Evolutionary conservation across 257 asterid genomes (phyloP), one percentile per base, ranked within the genome.

Genomic region (Verbascum thapsus): DNA sequence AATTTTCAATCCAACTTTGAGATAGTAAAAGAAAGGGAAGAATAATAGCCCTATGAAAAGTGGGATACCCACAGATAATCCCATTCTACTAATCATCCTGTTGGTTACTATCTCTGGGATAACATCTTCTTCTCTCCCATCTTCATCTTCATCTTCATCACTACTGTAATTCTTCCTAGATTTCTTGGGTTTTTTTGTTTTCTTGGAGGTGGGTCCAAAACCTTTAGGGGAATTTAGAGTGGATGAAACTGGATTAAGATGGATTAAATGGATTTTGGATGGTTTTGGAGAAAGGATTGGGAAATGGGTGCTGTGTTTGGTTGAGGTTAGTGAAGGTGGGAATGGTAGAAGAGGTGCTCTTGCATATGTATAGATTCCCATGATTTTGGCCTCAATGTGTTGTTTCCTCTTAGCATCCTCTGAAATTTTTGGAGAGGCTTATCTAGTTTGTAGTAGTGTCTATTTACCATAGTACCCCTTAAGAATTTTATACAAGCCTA

Each of bases 61-160:
- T 32, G 99, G 99, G 56, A 78, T 72, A n/a, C 99, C 99, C 3
- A 94, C 97, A 0, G 97, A 77, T 0, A 82, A 19, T 6, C 72
- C 97, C 81, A 94, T 81, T 74, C 96, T 83, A 64, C 71, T 79
- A 15, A 94, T 90, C 99, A 94, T 94, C 71, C 99, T 79, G 70
- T 90, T 94, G 15, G 99, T 94, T 43, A 94, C 95, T 63, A 90
- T 82, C 76, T 90, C 97, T 47, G 99, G 99, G 42, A 94, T 90
- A 16, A 94, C 94, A 3, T 76, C 91, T 37, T 74, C 77, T 44
- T 68, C 94, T 61, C 68, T 18, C 0, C 80, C 95, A 0, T 83
- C 89, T 0, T 80, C 88, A 0, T 81, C 74, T 0, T 75, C 75
- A 0, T 75, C 86, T 1, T 74, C 81, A 1, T 78, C 76, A n/a